Evolutionary conservation across 1,139 yeast genomes (phyloP).

Genomic region (Blastobotrys aristatus): DNA sequence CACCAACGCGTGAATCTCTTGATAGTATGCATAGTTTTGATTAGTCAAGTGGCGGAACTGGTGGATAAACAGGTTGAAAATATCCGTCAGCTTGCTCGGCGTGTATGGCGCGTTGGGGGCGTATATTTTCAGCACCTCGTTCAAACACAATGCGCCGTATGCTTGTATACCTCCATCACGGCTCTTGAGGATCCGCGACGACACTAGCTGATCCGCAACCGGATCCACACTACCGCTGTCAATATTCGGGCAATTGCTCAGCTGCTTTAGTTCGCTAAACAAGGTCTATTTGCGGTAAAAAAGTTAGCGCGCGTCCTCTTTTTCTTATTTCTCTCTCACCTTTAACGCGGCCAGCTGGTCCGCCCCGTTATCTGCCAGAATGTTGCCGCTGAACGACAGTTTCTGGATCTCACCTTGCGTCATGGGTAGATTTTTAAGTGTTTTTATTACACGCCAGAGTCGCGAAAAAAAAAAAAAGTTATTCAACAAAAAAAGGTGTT

Average conservation of each 20-base stretch:
- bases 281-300: not conserved
- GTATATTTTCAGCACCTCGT: slow-evolving; percentile 69
- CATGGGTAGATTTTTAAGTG: not conserved
- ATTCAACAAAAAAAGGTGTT: not conserved
- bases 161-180: slow-evolving; percentile 69
- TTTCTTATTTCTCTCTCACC: not conserved
- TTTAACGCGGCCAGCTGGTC: slow-evolving; percentile 12
- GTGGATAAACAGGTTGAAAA: slow-evolving; percentile 43
- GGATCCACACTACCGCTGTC: slow-evolving; percentile 36
- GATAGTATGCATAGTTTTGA: slow-evolving; percentile 57
- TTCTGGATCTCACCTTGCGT: not conserved
- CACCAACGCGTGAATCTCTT: slow-evolving; percentile 62
- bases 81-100: slow-evolving; percentile 45
- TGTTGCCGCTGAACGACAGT: slow-evolving; percentile 7
- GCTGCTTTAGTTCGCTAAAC: slow-evolving; percentile 1
- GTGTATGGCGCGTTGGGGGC: slow-evolving; percentile 94
- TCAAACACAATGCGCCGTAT: slow-evolving; percentile 63
- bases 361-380: slow-evolving; percentile 9
- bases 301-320: not conserved
- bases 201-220: slow-evolving; percentile 50
- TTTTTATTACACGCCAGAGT: not conserved
- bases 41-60: slow-evolving; percentile 59
- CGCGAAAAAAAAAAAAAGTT: not conserved
- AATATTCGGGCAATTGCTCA: slow-evolving; percentile 1
- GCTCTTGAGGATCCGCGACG: slow-evolving; percentile 55